A percentile compares a stretch with the other conserved stretches of the same genome.
phyloP scores from a whole-genome alignment of 192 early-diverging fungal species.

The Gonapodya prolifera region DNA sequence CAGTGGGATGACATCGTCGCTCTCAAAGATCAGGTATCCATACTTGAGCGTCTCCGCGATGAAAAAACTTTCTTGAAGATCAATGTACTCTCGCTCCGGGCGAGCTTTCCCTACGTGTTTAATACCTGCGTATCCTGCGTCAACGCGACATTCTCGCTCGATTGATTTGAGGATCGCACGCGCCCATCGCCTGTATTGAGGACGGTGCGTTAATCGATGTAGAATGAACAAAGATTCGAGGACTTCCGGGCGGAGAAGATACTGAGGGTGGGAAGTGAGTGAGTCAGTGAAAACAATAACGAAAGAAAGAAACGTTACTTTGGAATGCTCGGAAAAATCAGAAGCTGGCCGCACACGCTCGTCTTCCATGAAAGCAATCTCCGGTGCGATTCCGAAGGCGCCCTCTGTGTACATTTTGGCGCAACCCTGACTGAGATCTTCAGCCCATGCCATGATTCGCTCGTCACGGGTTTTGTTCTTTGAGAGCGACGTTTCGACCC shows the following conservation, averaged over 20 bases:
- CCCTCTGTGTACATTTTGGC: not conserved
- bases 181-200: not conserved
- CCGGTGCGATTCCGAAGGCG: not conserved
- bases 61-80: conserved; percentile 53
- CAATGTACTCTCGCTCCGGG: not conserved
- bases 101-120: not conserved
- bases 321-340: too few relatives aligned
- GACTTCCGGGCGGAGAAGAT: not conserved
- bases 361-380: not conserved
- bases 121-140: not conserved
- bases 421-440: not conserved
- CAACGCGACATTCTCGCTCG: conserved; percentile 6
- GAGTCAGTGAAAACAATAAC: too few relatives aligned
- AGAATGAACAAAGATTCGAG: not conserved
- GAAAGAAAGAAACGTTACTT: too few relatives aligned
- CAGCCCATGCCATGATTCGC: not conserved
- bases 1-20: conserved; percentile 46
- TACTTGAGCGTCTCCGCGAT: conserved; percentile 95
- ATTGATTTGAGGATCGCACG: not conserved
- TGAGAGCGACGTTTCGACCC: conserved; percentile 18
- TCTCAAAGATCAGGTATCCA: conserved; percentile 75
- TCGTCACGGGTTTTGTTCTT: not conserved
- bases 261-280: not conserved
- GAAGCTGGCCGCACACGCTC: not conserved
- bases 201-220: not conserved